These are phyloP conservation scores for Hyphodiscus sp. DNA, from an alignment of 2,329 filamentous ascomycete species.

Conservation along the genomic window DNA sequence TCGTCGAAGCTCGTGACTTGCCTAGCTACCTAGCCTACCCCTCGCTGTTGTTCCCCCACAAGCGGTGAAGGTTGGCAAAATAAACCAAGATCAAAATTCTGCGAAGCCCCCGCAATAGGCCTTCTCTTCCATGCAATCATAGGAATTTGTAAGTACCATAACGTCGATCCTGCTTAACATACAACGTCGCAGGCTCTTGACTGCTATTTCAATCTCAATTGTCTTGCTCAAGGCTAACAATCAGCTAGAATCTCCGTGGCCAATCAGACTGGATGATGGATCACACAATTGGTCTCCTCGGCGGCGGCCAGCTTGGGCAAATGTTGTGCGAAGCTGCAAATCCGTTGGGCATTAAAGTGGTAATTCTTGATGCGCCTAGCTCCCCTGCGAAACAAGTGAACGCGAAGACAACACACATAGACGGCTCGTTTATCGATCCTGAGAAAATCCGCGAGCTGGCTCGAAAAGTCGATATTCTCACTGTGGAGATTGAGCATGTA, in stretches of 20 bases:
- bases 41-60: background rate
- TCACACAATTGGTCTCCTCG: constrained; percentile 18
- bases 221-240: background rate
- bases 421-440: constrained; percentile 82
- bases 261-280: background rate
- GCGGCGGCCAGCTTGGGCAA: constrained; percentile 73
- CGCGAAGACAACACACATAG: constrained; percentile 65
- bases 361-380: constrained; percentile 68
- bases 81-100: background rate
- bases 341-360: constrained; percentile 74
- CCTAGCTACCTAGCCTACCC: no score
- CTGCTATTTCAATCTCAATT: background rate
- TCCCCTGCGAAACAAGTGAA: constrained; percentile 84
- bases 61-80: background rate
- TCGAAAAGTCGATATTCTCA: constrained; percentile 68
- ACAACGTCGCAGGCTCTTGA: no score
- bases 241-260: background rate
- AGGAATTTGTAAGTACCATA: no score
- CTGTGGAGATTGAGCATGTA: constrained; percentile 93
- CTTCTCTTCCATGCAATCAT: background rate
- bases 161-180: no score
- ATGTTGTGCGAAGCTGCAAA: constrained; percentile 88
- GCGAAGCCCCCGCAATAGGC: background rate
- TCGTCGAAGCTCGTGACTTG: no score
- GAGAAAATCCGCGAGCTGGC: constrained; percentile 77